Conservation (phyloP, 345 rosid genomes). For the Lumnitzera littorea region DNA sequence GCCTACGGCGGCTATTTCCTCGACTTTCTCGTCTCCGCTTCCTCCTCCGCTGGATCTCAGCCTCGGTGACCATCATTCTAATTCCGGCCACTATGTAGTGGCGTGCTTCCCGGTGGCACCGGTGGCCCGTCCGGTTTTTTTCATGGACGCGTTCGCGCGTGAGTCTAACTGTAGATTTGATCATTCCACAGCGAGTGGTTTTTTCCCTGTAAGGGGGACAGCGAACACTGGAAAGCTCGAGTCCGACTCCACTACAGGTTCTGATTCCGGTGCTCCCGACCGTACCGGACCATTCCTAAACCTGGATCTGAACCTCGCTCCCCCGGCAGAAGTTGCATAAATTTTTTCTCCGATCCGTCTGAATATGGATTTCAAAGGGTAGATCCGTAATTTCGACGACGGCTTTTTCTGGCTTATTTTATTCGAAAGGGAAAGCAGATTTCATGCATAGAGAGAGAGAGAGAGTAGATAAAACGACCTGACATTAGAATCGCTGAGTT, state of each 20-base stretch:
- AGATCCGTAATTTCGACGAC: no score
- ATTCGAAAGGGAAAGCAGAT: no score
- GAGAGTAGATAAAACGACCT: no score
- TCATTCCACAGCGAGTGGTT: constrained; percentile 3
- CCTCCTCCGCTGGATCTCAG: constrained; percentile 15
- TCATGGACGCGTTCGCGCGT: constrained; percentile 19
- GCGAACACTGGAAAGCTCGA: constrained; percentile 9
- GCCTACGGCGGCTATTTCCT: not conserved
- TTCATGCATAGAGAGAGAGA: no score
- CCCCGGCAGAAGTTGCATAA: constrained; percentile 25
- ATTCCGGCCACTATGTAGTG: not conserved
- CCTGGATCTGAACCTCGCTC: constrained; percentile 28
- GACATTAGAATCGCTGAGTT: no score
- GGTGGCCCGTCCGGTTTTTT: constrained; percentile 16
- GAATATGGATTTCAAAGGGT: no score
- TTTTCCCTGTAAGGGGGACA: not conserved
- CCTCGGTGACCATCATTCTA: constrained; percentile 2
- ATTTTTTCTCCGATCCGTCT: not conserved
- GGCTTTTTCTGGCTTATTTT: no score
- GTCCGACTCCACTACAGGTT: constrained; percentile 9
- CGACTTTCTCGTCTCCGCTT: constrained; percentile 3
- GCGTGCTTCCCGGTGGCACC: constrained; percentile 7
- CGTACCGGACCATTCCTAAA: constrained; percentile 8
- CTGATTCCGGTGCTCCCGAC: not conserved
- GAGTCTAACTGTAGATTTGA: constrained; percentile 3